Evolutionary conservation across 257 asterid genomes (phyloP).

Genomic region (Nicotiana otophora): DNA sequence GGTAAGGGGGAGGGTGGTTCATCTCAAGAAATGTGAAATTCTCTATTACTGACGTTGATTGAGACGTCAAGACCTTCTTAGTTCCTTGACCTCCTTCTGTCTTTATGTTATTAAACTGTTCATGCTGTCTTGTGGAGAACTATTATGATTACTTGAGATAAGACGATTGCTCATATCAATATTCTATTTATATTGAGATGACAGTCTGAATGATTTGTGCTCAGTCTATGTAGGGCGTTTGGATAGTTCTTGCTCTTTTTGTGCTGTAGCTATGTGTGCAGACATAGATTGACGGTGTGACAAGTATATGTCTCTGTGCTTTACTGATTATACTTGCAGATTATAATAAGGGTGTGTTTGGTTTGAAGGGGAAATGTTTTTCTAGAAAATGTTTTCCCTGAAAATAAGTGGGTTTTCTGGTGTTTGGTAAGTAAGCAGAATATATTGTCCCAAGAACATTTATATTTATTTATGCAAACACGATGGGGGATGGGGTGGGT

Average conservation of each 20-base stretch:
- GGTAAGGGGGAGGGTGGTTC: neutral
- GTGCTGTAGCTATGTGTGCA: neutral
- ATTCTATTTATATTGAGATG: neutral
- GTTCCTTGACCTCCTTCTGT: neutral
- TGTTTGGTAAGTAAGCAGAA: too few species aligned
- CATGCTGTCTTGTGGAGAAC: slow-evolving; percentile 1
- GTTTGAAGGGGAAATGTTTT: too few species aligned
- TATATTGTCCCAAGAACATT: too few species aligned
- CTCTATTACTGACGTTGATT: neutral
- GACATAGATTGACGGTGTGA: neutral
- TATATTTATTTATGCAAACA: too few species aligned
- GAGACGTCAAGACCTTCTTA: neutral
- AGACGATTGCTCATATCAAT: neutral
- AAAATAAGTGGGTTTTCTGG: too few species aligned
- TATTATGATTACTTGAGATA: neutral
- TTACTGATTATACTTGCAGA: neutral
- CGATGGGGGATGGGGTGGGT: too few species aligned
- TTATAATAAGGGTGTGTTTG: neutral
- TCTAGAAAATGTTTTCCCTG: too few species aligned
- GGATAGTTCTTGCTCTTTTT: neutral
- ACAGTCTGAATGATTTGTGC: neutral
- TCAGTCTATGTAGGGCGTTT: neutral
- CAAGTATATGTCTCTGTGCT: neutral
- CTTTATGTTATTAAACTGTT: neutral
- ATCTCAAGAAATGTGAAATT: neutral